Base-by-base conservation (phyloP, 352 stramenopile genomes). In the Hyaloperonospora arabidopsidis region DNA sequence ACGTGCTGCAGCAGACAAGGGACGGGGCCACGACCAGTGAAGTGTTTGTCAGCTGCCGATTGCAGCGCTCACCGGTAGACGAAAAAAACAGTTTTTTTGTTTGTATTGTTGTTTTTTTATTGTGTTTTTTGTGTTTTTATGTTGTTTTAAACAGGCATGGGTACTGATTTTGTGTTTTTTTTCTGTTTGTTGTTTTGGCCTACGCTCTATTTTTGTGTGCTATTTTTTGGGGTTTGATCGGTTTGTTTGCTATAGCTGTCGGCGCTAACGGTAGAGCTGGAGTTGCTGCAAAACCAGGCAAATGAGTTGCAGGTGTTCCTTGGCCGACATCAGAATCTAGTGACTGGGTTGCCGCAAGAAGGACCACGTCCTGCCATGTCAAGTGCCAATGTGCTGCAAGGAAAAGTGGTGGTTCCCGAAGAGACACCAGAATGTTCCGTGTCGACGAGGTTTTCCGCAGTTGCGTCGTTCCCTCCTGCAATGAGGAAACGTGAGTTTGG, bases 241-340 rank as follows among this genome's bases (percentile, higher is more conserved):
- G 8, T 56, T 41, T 25, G 19, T 43, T 47, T 36, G 41, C 18
- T 36, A n/a, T 43, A 86, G 76, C 77, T 84, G 40, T 77, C 66
- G 15, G 67, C 70, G 2, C 40, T 84, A 18, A 67, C 83, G 48
- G 52, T 83, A 17, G 74, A 84, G 21, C 51, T 75, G 12, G 71
- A 83, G 40, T 50, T 87, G 34, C 50, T 84, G 29, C 72, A 82
- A 49, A 87, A 85, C 35, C 76, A 87, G 58, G 61, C 74, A 17
- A 72, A 67, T 22, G 76, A 87, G 59, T 59, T 87, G 18, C 58
- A 70, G 45, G 68, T 74, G 49, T 87, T 84, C 38, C 44, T 84
- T 32, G 60, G 66, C 45, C 60, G 71, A 5, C 73, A 86, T 64
- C 73, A 66, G 38, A 66, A 72, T 61, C 35, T 72, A 14, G 36